Conservation (phyloP, 495 filamentous ascomycete species). For the Apodospora peruviana region DNA sequence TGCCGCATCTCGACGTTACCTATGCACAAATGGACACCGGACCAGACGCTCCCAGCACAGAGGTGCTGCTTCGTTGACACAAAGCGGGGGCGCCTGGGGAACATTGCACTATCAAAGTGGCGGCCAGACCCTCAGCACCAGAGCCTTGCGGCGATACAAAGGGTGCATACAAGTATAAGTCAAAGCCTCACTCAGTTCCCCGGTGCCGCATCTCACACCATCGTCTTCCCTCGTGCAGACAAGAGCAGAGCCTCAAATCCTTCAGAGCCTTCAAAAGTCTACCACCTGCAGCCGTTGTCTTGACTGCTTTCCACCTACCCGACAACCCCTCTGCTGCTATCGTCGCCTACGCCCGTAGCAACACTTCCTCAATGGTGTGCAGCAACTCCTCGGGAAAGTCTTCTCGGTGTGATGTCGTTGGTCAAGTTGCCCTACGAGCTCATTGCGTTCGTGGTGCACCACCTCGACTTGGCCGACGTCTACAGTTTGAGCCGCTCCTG, state of each 20-base stretch:
- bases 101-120: too few relatives aligned
- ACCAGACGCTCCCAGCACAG: too few relatives aligned
- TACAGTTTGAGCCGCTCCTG: constrained; percentile 46
- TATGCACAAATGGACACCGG: too few relatives aligned
- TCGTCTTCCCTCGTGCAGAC: background rate
- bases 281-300: background rate
- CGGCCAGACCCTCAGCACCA: too few relatives aligned
- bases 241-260: background rate
- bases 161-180: too few relatives aligned
- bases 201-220: background rate
- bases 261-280: background rate
- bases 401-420: constrained; percentile 20
- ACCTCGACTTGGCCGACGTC: constrained; percentile 48
- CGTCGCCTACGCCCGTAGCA: background rate
- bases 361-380: constrained; percentile 6
- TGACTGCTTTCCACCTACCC: background rate
- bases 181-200: too few relatives aligned
- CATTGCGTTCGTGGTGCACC: constrained; percentile 52
- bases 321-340: background rate
- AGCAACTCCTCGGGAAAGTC: constrained; percentile 1
- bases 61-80: too few relatives aligned
- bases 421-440: constrained; percentile 56
- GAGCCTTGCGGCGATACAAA: too few relatives aligned
- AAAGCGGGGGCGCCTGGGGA: too few relatives aligned
- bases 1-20: too few relatives aligned